Conservation (phyloP, 2,329 filamentous ascomycete genomes). For the Epichloe amarillans region DNA sequence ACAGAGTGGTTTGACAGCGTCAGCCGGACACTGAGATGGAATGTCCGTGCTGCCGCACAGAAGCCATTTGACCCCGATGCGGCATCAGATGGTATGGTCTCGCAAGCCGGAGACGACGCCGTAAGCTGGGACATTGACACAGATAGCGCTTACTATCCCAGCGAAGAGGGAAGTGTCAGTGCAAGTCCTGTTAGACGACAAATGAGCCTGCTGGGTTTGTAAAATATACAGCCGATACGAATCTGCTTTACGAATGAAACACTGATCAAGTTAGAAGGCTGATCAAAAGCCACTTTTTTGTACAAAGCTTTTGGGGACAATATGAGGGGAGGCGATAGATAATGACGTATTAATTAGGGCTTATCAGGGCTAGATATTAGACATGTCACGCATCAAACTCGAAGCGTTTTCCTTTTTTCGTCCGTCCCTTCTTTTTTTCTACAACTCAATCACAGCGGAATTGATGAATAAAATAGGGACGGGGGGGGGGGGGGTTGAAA, state of each 20-base stretch:
- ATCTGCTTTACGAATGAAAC: background rate
- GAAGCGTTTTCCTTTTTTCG: background rate
- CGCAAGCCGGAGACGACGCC: constrained; percentile 39
- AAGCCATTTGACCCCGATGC: constrained; percentile 62
- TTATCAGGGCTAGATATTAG: background rate
- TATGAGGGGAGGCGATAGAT: too few relatives aligned
- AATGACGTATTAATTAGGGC: too few relatives aligned
- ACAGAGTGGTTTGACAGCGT: constrained; percentile 97
- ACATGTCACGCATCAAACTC: background rate
- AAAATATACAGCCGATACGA: background rate
- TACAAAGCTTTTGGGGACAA: too few relatives aligned
- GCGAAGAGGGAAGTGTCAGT: constrained; percentile 56
- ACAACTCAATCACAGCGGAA: background rate
- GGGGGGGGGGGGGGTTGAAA: too few relatives aligned
- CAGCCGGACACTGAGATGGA: constrained; percentile 85
- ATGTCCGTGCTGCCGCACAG: constrained; percentile 80
- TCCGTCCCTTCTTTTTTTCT: background rate
- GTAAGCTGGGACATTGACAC: constrained; percentile 91
- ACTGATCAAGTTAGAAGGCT: background rate
- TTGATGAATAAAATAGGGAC: background rate
- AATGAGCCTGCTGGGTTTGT: constrained; percentile 54
- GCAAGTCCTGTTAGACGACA: constrained; percentile 58
- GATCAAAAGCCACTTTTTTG: too few relatives aligned
- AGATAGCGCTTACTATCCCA: constrained; percentile 58
- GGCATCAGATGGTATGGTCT: constrained; percentile 19